Evolutionary conservation across 495 filamentous ascomycete species (phyloP).

Genomic region (Penicillium ochrochloron): DNA sequence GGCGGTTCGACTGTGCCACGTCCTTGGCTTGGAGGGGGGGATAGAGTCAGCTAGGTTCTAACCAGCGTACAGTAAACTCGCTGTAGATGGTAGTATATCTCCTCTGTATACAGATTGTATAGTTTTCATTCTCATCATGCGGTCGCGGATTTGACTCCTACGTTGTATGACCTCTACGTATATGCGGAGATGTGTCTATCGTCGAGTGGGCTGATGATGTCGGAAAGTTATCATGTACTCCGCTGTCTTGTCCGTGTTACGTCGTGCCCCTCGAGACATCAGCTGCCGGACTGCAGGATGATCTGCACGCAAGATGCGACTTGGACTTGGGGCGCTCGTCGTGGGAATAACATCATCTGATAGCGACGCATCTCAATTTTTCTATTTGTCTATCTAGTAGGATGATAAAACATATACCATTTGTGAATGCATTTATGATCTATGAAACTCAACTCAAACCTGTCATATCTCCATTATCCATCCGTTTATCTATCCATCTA

Average conservation of each 20-base stretch:
- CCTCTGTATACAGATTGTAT: background rate
- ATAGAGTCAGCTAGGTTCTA: background rate
- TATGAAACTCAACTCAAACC: background rate
- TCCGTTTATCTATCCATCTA: background rate
- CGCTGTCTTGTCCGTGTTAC: conserved; percentile 20
- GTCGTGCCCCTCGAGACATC: conserved; percentile 22
- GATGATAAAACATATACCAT: background rate
- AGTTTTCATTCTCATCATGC: background rate
- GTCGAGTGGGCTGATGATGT: background rate
- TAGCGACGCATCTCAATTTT: conserved; percentile 11
- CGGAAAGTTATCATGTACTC: background rate
- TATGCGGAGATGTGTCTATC: background rate
- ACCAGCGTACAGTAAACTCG: background rate
- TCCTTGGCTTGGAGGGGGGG: conserved; percentile 11
- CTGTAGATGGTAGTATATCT: background rate
- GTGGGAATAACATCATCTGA: conserved; percentile 28
- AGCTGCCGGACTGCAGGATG: conserved; percentile 28
- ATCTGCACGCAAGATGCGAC: conserved; percentile 29
- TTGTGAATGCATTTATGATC: background rate
- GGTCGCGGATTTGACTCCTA: background rate
- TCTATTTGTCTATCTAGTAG: background rate
- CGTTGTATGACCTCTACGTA: background rate
- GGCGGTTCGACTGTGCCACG: conserved; percentile 38
- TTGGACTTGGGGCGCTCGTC: conserved; percentile 26
- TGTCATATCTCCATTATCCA: background rate